Evolutionary conservation across 306 rosid genomes (phyloP), one percentile per base, ranked within the genome.

Genomic region (Boehmeria nivea): DNA sequence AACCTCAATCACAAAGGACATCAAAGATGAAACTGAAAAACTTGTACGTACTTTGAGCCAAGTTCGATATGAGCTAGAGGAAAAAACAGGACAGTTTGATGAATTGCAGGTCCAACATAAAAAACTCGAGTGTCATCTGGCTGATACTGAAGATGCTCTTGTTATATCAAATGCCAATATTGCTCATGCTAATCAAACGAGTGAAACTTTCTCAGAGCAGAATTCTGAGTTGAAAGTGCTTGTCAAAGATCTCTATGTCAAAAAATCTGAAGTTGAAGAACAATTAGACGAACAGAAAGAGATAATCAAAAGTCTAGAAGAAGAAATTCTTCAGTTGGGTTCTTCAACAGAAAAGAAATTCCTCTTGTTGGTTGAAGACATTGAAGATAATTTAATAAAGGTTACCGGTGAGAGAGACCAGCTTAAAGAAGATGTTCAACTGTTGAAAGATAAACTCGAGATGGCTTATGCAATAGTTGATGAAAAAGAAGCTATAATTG

Each of bases 401-500:
- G 80, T 75, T 66, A 66, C 68, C 55, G 28, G 52, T 22, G 94
- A 86, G 70, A 86, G 86, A 76, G 94, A 90, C 55, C 79, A 73
- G 72, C 95, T 90, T 54, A 69, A 44, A 13, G 85, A 86, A 65
- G 80, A 87, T 58, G 70, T 84, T 71, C 70, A 70, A 40, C 55
- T 60, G 66, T 68, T 90, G 72, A 86, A 73, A 21, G 85, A 65
- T 62, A 81, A 78, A 72, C 83, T 90, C 62, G 89, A 86, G 74
- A 75, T 90, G 83, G 84, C 91, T 27, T 76, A 72, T 68, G 79
- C 91, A 63, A 72, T 86, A 63, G 78, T 55, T 52, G 97, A 90
- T 51, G 97, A 90, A 84, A 87, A 90, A 58, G 97, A 90, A 76
- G 97, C 94, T 38, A 76, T 87, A 50, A 79, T 86, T 26, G 39